phyloP scores from a whole-genome alignment of 768 basidiomycete genomes.

The Lyophyllum semitale region DNA sequence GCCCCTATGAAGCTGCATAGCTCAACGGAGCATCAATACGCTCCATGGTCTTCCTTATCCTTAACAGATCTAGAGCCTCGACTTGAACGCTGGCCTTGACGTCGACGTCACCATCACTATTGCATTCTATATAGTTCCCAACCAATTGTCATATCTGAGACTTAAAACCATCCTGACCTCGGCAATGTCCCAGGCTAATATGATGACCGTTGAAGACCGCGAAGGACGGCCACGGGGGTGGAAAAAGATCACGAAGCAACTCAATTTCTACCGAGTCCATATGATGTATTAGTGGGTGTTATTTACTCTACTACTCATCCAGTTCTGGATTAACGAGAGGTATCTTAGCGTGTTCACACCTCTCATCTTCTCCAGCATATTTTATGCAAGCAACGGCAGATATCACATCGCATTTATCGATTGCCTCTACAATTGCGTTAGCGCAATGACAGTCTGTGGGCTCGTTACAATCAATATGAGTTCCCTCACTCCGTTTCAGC shows the following conservation, averaged over 20 bases:
- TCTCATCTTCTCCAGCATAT: conserved; percentile 73
- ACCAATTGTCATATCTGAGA: too few species aligned
- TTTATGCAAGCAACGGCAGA: conserved; percentile 81
- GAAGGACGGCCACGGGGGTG: conserved; percentile 19
- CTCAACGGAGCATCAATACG: too few species aligned
- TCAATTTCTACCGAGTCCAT: conserved; percentile 71
- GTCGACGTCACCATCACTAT: too few species aligned
- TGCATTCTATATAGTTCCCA: too few species aligned
- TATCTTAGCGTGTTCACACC: conserved; percentile 74
- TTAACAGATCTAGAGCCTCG: too few species aligned
- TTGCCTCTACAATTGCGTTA: conserved; percentile 75
- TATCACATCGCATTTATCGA: conserved; percentile 78
- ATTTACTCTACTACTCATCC: conserved; percentile 1
- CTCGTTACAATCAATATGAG: conserved; percentile 71
- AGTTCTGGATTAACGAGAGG: conserved; percentile 8
- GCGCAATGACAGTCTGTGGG: conserved; percentile 78
- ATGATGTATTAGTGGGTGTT: conserved; percentile 58
- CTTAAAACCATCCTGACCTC: too few species aligned
- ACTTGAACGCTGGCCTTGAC: too few species aligned
- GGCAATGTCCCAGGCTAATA: background rate
- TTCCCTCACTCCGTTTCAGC: conserved; percentile 67
- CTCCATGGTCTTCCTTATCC: too few species aligned
- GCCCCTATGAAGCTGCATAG: too few species aligned
- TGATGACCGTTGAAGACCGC: conserved; percentile 9
- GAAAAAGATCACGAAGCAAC: conserved; percentile 42